Evolutionary conservation across 306 rosid genomes (phyloP).

Genomic region (Alnus rubra): DNA sequence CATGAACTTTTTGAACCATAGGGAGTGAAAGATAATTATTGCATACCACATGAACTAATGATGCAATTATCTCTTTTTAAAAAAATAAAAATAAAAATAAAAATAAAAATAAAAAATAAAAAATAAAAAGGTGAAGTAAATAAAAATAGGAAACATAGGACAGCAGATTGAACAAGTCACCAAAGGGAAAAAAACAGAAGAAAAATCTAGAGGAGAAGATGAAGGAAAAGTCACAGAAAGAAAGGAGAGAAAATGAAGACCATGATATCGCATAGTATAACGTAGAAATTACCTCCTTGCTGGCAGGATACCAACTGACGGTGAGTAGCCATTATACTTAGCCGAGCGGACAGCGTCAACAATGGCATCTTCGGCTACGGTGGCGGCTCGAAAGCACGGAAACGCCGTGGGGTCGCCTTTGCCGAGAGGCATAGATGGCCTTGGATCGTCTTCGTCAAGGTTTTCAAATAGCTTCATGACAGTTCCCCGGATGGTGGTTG

Average conservation of each 20-base stretch:
- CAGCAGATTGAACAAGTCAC: no score
- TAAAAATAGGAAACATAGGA: no score
- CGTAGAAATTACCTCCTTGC: slow-evolving; percentile 26
- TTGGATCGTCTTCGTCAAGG: slow-evolving; percentile 17
- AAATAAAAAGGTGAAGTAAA: no score
- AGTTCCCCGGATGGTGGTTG: slow-evolving; percentile 8
- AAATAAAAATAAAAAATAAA: no score
- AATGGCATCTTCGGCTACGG: slow-evolving; percentile 33
- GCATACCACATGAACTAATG: no score
- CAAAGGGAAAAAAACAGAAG: no score
- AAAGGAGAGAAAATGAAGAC: not conserved
- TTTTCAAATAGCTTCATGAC: not conserved
- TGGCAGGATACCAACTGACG: slow-evolving; percentile 7
- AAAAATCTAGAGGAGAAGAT: no score
- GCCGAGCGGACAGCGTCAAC: slow-evolving; percentile 29
- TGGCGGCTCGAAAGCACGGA: slow-evolving; percentile 32
- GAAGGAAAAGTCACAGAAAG: not conserved
- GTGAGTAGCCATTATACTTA: slow-evolving; percentile 28
- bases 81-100: no score
- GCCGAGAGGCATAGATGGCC: slow-evolving; percentile 29
- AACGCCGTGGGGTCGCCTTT: slow-evolving; percentile 37
- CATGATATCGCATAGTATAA: no score
- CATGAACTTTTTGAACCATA: no score
- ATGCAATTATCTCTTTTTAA: no score
- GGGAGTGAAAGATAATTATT: no score